A percentile compares a stretch with the other conserved stretches of the same genome.
phyloP scores from a whole-genome alignment of 192 early-diverging fungal genomes.

The Helicostylum pulchrum region DNA sequence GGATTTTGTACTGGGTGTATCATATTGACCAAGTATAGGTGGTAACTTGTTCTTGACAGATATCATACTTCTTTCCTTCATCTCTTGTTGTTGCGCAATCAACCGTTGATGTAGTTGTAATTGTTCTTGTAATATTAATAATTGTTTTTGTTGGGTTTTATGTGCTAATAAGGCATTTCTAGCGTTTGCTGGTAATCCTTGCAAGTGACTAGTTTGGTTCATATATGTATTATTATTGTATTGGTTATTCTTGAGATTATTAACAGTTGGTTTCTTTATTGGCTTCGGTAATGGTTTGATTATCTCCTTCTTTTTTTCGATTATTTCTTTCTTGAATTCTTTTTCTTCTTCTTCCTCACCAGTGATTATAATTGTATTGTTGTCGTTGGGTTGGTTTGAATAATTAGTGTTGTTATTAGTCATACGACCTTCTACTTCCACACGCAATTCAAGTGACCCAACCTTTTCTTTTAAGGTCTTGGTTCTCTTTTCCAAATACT shows the following conservation, averaged over 20 bases:
- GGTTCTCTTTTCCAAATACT: slow-evolving; percentile 58
- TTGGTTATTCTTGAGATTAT: too few species aligned
- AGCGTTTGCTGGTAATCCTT: neutral
- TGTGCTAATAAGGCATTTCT: slow-evolving; percentile 17
- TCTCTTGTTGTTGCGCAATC: slow-evolving; percentile 19
- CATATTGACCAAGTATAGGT: slow-evolving; percentile 13
- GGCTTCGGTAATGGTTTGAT: neutral
- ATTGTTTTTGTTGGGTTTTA: slow-evolving; percentile 21
- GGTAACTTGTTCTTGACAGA: slow-evolving; percentile 2
- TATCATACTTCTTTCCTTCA: slow-evolving; percentile 6
- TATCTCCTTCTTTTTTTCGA: neutral
- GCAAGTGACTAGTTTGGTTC: neutral
- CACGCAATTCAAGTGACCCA: slow-evolving; percentile 28
- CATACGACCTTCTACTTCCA: slow-evolving; percentile 31
- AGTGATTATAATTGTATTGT: neutral
- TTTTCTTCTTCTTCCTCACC: too few species aligned
- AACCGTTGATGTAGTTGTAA: slow-evolving; percentile 15
- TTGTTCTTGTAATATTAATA: slow-evolving; percentile 15
- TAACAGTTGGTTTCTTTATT: neutral
- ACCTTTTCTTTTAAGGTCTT: slow-evolving; percentile 25
- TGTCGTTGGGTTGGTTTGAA: neutral
- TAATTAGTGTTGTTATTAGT: neutral
- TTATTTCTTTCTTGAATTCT: too few species aligned
- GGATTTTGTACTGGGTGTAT: neutral
- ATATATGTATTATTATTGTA: too few species aligned